phyloP scores from a whole-genome alignment of 108 stramenopile genomes.

The Skeletonema menzelii region DNA sequence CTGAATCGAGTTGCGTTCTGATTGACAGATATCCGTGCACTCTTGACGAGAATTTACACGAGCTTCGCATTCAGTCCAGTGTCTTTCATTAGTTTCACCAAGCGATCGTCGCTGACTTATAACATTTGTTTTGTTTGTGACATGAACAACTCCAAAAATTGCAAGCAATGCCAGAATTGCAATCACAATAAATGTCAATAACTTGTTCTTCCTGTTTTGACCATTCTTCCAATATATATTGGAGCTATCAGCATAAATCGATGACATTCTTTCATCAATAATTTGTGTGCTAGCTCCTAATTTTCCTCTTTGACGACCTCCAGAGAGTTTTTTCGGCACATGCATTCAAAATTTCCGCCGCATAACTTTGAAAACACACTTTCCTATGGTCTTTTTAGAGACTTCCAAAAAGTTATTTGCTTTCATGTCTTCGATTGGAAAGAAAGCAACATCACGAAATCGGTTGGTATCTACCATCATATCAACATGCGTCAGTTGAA shows the following conservation, averaged over 20 bases:
- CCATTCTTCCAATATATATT: slow-evolving; percentile 36
- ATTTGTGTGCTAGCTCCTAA: too few relatives aligned
- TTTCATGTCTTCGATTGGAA: slow-evolving; percentile 20
- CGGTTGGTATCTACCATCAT: slow-evolving; percentile 6
- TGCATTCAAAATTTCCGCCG: not conserved
- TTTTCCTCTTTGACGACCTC: not conserved
- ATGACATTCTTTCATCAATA: slow-evolving; percentile 14
- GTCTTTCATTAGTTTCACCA: slow-evolving; percentile 16
- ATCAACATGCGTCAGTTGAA: slow-evolving; percentile 65
- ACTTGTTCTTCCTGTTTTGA: slow-evolving; percentile 27
- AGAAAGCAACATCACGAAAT: slow-evolving; percentile 15
- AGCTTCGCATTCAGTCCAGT: slow-evolving; percentile 42
- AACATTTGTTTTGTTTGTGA: not conserved
- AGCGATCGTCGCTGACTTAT: slow-evolving; percentile 15
- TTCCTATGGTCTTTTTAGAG: not conserved
- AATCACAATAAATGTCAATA: not conserved
- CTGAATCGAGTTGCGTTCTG: slow-evolving; percentile 45
- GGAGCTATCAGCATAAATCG: slow-evolving; percentile 30
- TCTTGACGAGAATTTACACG: slow-evolving; percentile 36
- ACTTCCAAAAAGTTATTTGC: slow-evolving; percentile 20
- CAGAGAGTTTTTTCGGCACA: not conserved
- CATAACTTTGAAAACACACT: not conserved
- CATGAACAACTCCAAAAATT: slow-evolving; percentile 3
- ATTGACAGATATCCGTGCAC: slow-evolving; percentile 33
- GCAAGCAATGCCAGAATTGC: slow-evolving; percentile 1